A percentile compares a stretch with the other conserved stretches of the same genome.
These are phyloP conservation scores for Cicer yamashitae DNA, from an alignment of 306 rosid genomes.

Conservation along the genomic window DNA sequence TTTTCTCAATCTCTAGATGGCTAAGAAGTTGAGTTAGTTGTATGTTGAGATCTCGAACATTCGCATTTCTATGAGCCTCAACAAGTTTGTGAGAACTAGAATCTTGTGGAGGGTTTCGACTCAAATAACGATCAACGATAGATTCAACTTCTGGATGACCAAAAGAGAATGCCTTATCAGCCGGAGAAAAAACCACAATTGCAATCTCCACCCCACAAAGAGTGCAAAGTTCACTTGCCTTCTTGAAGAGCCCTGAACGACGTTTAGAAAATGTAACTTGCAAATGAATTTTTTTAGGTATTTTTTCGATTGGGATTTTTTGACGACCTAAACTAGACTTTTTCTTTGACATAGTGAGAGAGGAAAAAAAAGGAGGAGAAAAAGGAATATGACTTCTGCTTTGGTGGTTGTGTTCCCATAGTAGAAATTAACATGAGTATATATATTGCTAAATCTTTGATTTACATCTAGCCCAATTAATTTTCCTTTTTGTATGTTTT, in stretches of 20 bases:
- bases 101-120: constrained; percentile 39
- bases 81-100: constrained; percentile 38
- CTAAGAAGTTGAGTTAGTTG: constrained; percentile 51
- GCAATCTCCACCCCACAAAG: constrained; percentile 71
- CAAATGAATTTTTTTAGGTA: constrained; percentile 59
- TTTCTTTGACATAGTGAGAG: constrained; percentile 48
- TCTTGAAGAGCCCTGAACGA: constrained; percentile 72
- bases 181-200: constrained; percentile 69
- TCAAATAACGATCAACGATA: constrained; percentile 51
- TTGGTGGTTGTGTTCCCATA: constrained; percentile 29
- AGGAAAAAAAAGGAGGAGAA: neutral
- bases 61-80: constrained; percentile 49
- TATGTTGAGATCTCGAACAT: constrained; percentile 55
- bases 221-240: constrained; percentile 76
- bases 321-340: constrained; percentile 60
- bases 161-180: constrained; percentile 68
- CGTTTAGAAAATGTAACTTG: constrained; percentile 79
- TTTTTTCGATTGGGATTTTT: constrained; percentile 66
- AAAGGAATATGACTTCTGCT: constrained; percentile 18
- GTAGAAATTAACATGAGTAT: constrained; percentile 38
- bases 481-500: constrained; percentile 49
- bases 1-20: constrained; percentile 63
- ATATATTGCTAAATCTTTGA: constrained; percentile 50
- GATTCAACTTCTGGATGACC: constrained; percentile 71
- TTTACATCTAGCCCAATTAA: constrained; percentile 21